These are phyloP conservation scores for Cichorium intybus DNA, from an alignment of 140 eudicot species.

Conservation along the genomic window DNA sequence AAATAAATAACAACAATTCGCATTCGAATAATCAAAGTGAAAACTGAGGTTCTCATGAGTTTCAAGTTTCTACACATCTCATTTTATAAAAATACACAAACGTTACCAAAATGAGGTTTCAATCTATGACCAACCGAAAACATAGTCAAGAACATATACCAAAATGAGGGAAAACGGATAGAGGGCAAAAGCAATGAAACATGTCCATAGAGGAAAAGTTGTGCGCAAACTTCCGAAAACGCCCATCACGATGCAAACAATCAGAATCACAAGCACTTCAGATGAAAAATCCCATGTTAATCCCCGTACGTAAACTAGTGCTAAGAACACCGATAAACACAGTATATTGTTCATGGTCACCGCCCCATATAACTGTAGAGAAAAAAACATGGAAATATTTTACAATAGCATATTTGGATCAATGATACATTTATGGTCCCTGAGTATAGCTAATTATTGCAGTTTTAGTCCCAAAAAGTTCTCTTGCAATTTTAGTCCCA, in stretches of 20 bases:
- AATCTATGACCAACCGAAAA: constrained; percentile 64
- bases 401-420: no score
- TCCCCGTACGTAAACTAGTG: constrained; percentile 33
- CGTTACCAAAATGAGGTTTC: neutral
- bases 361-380: constrained; percentile 72
- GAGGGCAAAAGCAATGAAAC: constrained; percentile 50
- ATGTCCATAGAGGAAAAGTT: constrained; percentile 73
- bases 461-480: no score
- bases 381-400: no score
- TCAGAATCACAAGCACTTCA: constrained; percentile 57
- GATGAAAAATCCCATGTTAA: constrained; percentile 75
- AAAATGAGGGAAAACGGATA: constrained; percentile 65
- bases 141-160: constrained; percentile 68
- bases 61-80: neutral
- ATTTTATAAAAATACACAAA: neutral
- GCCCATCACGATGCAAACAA: constrained; percentile 70
- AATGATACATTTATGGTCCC: no score
- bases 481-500: no score
- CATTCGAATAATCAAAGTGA: neutral
- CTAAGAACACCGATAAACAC: constrained; percentile 46
- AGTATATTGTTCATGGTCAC: constrained; percentile 69
- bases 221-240: constrained; percentile 57
- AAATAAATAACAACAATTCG: neutral
- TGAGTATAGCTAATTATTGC: no score
- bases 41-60: neutral